Evolutionary conservation across 164 flowering plant species (phyloP).

Genomic region (Cinnamomum micranthum): DNA sequence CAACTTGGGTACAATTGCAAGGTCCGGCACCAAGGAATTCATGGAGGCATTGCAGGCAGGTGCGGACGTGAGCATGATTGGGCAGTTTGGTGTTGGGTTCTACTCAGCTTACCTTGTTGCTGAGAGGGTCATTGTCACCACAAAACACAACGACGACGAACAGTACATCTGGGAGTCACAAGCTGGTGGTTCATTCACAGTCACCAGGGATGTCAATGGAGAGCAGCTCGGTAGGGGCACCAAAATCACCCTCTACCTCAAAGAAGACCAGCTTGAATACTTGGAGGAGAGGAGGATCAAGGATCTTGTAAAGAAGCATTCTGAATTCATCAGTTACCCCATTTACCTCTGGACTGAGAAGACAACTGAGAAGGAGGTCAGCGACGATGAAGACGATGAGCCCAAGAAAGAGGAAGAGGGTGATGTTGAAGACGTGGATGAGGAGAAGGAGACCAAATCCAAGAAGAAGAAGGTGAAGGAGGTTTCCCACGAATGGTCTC

Average conservation of each 20-base stretch:
- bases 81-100: slow-evolving; percentile 21
- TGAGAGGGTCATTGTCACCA: slow-evolving; percentile 15
- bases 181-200: slow-evolving; percentile 20
- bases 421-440: slow-evolving; percentile 49
- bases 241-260: slow-evolving; percentile 18
- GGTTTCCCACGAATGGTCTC: slow-evolving; percentile 54
- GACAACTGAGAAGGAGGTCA: slow-evolving; percentile 53
- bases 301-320: slow-evolving; percentile 62
- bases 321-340: slow-evolving; percentile 62
- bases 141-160: slow-evolving; percentile 19
- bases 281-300: slow-evolving; percentile 54
- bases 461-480: slow-evolving; percentile 60
- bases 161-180: slow-evolving; percentile 22
- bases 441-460: slow-evolving; percentile 44
- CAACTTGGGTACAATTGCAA: slow-evolving; percentile 22
- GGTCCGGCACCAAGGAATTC: slow-evolving; percentile 21
- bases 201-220: slow-evolving; percentile 15
- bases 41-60: slow-evolving; percentile 21
- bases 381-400: slow-evolving; percentile 46
- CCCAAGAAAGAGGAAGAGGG: slow-evolving; percentile 46
- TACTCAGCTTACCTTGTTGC: slow-evolving; percentile 19
- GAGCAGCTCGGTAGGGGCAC: slow-evolving; percentile 21
- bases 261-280: slow-evolving; percentile 42
- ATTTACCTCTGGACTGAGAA: slow-evolving; percentile 60
- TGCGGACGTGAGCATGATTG: slow-evolving; percentile 24